Evolutionary conservation across 495 filamentous ascomycete species (phyloP), one percentile per base, ranked within the genome.

Genomic region (Acidiella bohemica): DNA sequence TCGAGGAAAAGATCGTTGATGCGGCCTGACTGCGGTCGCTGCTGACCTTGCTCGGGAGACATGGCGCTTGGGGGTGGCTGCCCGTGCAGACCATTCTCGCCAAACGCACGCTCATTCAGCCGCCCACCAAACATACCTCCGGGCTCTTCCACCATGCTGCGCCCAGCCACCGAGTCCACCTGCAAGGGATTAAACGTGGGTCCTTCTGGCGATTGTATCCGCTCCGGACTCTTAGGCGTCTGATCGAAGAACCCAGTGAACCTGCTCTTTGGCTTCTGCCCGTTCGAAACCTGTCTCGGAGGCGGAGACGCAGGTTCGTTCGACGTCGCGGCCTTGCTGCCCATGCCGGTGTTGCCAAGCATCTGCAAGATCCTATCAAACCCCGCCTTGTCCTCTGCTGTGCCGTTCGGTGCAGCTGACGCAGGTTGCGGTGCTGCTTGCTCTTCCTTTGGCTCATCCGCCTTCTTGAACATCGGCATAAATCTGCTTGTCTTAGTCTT

Each of bases 281-380:
- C 39, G 20, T 40, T 36, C 5, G 39, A 27, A 0, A 28, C 32
- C 13, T 29, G 32, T 21, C 39, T 36, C 5, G 39, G 20, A 13
- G 38, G 32, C 6, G 43, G 49, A 11, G 49, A 51, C 2, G 44
- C 32, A 11, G 44, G 49, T 24, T 41, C 26, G 18, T 35, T 14
- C 1, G 42, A 38, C 2, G 34, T 22, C 13, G 48, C 12, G 29
- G n/a, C 23, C 41, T 35, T 30, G n/a, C n/a, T n/a, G 10, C 1
- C 30, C 16, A 62, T 63, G 29, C 59, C 67, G 5, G 54, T 55
- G 13, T 69, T 68, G 39, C 66, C 73, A 26, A 97, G 73, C 70
- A 95, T 92, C 44, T 81, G 73, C 23, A 97, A 62, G 28, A 97
- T 79, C 32, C 78, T 74, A 44, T 88, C 79, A 56, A 97, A 97